Evolutionary conservation across 2,329 filamentous ascomycete genomes (phyloP).

Genomic region (Aspergillus pseudoviridinutans): DNA sequence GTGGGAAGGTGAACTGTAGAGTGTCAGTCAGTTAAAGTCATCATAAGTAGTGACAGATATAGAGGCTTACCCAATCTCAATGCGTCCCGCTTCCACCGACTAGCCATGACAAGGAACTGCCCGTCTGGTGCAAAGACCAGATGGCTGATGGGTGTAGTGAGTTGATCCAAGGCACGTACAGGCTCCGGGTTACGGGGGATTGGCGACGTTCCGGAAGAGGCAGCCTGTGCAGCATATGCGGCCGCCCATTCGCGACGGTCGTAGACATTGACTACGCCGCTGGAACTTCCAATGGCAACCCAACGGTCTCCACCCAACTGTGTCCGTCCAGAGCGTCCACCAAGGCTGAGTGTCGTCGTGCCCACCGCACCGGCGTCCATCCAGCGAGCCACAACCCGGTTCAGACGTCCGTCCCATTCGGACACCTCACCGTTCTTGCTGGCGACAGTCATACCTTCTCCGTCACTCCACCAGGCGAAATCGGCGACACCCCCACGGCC

Average conservation of each 20-base stretch:
- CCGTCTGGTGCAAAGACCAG: slow-evolving; percentile 82
- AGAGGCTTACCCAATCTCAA: slow-evolving; percentile 59
- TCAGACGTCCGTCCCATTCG: slow-evolving; percentile 72
- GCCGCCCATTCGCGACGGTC: slow-evolving; percentile 65
- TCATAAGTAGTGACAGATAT: not conserved
- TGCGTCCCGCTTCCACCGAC: slow-evolving; percentile 82
- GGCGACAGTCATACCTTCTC: slow-evolving; percentile 74
- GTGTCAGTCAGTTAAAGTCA: slow-evolving; percentile 6
- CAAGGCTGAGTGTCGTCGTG: slow-evolving; percentile 76
- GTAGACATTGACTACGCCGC: slow-evolving; percentile 90
- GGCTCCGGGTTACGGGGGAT: slow-evolving; percentile 69
- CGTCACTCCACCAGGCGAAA: slow-evolving; percentile 87
- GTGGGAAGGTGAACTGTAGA: slow-evolving; percentile 73
- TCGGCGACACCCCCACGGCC: slow-evolving; percentile 80
- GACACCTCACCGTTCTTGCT: slow-evolving; percentile 86
- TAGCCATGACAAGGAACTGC: slow-evolving; percentile 82
- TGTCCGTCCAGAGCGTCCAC: slow-evolving; percentile 43
- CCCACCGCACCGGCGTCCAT: slow-evolving; percentile 84
- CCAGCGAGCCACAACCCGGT: slow-evolving; percentile 76
- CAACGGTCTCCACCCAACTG: slow-evolving; percentile 72
- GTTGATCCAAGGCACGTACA: slow-evolving; percentile 70
- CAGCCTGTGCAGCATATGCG: slow-evolving; percentile 31
- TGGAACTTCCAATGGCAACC: slow-evolving; percentile 81
- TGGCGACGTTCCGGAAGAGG: slow-evolving; percentile 27
- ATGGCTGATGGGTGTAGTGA: slow-evolving; percentile 78